Conservation (phyloP, 2,329 filamentous ascomycete genomes). For the Ceratocystis ficicola region DNA sequence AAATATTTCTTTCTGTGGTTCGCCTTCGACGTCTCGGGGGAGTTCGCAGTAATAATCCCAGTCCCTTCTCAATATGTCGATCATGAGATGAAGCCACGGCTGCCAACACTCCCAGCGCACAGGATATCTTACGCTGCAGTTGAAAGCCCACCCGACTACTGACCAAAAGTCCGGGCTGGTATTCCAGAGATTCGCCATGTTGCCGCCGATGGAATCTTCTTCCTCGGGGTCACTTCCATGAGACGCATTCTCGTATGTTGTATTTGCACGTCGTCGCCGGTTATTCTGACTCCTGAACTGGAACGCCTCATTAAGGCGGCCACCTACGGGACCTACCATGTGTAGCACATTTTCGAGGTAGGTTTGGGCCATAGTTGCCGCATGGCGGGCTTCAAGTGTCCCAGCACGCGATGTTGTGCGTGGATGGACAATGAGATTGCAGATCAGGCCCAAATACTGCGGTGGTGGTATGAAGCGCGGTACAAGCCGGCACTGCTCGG, state of each 20-base stretch:
- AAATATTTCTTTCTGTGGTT: constrained; percentile 29
- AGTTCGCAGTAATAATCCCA: constrained; percentile 34
- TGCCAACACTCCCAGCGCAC: constrained; percentile 73
- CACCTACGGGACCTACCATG: constrained; percentile 56
- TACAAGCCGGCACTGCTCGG: constrained; percentile 22
- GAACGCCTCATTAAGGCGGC: constrained; percentile 61
- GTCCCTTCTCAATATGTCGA: constrained; percentile 65
- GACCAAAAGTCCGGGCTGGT: constrained; percentile 83
- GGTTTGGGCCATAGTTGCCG: constrained; percentile 53
- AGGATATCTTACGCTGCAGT: constrained; percentile 64
- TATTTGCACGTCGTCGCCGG: constrained; percentile 27
- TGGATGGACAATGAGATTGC: constrained; percentile 73
- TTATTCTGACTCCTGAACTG: constrained; percentile 40
- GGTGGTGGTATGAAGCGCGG: constrained; percentile 49
- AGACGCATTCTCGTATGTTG: constrained; percentile 26
- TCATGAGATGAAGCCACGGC: constrained; percentile 65
- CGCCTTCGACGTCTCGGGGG: constrained; percentile 15
- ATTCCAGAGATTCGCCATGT: constrained; percentile 58
- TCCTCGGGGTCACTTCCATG: constrained; percentile 36
- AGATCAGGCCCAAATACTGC: constrained; percentile 63
- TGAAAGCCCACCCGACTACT: constrained; percentile 82
- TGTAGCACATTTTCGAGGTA: constrained; percentile 57
- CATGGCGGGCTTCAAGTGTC: constrained; percentile 46
- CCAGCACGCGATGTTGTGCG: constrained; percentile 60
- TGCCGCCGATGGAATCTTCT: constrained; percentile 43